These are phyloP conservation scores for Eucalyptus brandiana DNA, from an alignment of 345 rosid species.

Conservation along the genomic window DNA sequence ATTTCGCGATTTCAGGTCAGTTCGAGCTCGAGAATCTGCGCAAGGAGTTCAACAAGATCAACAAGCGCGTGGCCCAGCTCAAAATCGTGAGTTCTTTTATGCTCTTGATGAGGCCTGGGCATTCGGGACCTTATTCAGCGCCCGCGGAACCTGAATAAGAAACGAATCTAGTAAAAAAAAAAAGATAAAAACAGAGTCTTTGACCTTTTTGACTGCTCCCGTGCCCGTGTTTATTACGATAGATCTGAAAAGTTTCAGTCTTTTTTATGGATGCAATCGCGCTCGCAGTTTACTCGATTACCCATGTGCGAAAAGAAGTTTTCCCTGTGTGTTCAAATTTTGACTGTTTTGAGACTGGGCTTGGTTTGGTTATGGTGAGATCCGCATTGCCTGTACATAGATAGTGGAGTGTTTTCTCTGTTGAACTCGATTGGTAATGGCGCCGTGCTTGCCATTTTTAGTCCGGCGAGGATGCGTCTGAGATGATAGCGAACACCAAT, in stretches of 20 bases:
- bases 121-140: background rate
- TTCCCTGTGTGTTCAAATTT: background rate
- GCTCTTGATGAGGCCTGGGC: background rate
- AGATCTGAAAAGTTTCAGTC: background rate
- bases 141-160: background rate
- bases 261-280: background rate
- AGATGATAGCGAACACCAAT: conserved; percentile 38
- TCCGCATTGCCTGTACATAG: background rate
- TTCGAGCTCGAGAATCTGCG: conserved; percentile 56
- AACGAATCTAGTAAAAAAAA: background rate
- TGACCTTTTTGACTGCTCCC: background rate
- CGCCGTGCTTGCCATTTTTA: background rate
- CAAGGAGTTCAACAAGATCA: conserved; percentile 58
- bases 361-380: background rate
- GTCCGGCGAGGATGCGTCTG: conserved; percentile 45
- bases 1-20: conserved; percentile 31
- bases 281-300: background rate
- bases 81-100: conserved; percentile 36
- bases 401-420: background rate
- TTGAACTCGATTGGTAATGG: background rate
- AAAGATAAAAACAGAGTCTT: background rate
- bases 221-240: background rate
- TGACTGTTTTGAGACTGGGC: background rate
- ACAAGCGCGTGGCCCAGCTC: conserved; percentile 61
- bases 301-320: background rate